Evolutionary conservation across 169 alveolate species (phyloP), one percentile per base, ranked within the genome.

Genomic region (Ichthyophthirius multifiliis): DNA sequence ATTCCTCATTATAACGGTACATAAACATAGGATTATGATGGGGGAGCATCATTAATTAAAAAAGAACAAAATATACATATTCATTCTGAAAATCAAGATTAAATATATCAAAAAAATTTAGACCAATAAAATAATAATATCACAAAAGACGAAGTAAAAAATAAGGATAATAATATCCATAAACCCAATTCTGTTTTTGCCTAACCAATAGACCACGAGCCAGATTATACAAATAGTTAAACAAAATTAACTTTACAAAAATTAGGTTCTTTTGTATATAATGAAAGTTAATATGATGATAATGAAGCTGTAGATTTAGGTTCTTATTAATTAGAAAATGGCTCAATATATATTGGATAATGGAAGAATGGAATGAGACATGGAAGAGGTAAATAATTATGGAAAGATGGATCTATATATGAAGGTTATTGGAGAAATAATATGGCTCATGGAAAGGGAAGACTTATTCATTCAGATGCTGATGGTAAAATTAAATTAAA

Each of bases 391-490:
- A 45, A 45, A 13, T 13, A 45, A 45, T 45, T n/a, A 45, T 45
- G 63, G 63, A 16, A 16, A 6, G 63, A 45, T 45, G 63, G 63
- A 13, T n/a, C 31, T 27, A 45, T 45, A 45, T 45, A 45, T 45
- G 63, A 45, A 45, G 63, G 63, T 6, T 45, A 45, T 45, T 45
- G 63, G 63, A 45, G 63, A 45, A 45, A 45, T 13, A 45, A 45
- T 45, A 45, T 64, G 47, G 83, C 84, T 13, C 20, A 44, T 62
- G 89, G 92, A 32, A 64, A 77, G 74, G 92, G 92, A 15, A 67
- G 65, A 74, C 77, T 83, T 45, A 87, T 65, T 12, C 86, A 82
- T 75, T 75, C 74, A 30, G 85, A 80, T 77, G 63, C 63, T 45
- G 63, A 45, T 45, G 84, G 18, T 82, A 82, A 55, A 0, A 5